Base-by-base conservation (phyloP, 1,284 basidiomycete species). In the Rhodotorula sp. region DNA sequence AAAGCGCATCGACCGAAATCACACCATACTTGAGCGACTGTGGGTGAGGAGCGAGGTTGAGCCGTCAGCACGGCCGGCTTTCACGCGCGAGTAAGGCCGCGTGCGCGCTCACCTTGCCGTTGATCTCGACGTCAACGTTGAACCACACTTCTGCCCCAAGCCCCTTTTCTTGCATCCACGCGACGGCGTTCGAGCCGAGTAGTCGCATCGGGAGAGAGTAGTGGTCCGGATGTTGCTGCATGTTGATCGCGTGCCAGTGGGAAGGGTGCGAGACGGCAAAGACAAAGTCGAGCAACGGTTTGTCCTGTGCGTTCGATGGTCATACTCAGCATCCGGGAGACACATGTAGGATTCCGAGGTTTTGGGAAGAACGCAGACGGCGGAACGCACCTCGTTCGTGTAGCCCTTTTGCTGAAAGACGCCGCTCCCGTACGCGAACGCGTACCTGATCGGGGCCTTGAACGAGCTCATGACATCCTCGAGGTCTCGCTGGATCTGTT, bases 21-120 rank as follows among this genome's bases (percentile, higher is more conserved):
- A 98, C 89, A n/a, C 95, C 95, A 80, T 99, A 99, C 82, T 99
- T 99, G 82, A 98, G 91, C 62, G 86, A 88, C 91, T 96, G 78
- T 20, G 45, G 22, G 20, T 1, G 17, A 17, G 53, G 53, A n/a
- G 49, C 49, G 22, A 4, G 49, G 49, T 4, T 51, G 10, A 45
- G 33, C 17, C 1, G 7, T 7, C 26, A 22, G 20, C 29, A 12
- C 37, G 30, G 68, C 66, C 26, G 68, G 75, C 29, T 71, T 44
- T n/a, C n/a, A n/a, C 46, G 8, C 6, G 7, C n/a, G 49, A 24
- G 48, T 17, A 22, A 24, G 5, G 44, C 51, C 17, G 8, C 2
- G 7, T 14, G 4, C 24, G 33, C 33, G 88, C 91, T 81, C 80
- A 95, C 91, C 76, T 90, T 86, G 60, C 89, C 91, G 60, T 87